phyloP scores from a whole-genome alignment of 1,139 yeast species.

The Yamadazyma siamensis region DNA sequence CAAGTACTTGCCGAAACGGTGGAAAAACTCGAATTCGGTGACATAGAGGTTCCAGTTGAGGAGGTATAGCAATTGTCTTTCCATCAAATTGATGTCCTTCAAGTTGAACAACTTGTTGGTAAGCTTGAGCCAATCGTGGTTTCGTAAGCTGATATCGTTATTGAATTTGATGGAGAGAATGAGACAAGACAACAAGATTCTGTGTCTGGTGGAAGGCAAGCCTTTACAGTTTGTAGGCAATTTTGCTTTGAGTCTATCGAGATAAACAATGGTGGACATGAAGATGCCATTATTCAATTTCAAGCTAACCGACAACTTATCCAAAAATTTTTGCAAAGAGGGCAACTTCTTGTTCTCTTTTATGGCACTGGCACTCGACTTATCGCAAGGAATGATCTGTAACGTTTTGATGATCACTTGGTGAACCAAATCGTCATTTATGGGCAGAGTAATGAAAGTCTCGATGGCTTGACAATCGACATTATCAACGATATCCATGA shows the following conservation, averaged over 20 bases:
- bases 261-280: slow-evolving; percentile 66
- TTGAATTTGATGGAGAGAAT: slow-evolving; percentile 70
- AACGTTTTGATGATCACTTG: slow-evolving; percentile 59
- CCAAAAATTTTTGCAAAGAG: slow-evolving; percentile 70
- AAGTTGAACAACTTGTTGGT: slow-evolving; percentile 68
- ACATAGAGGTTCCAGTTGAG: slow-evolving; percentile 70
- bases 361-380: slow-evolving; percentile 28
- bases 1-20: slow-evolving; percentile 48
- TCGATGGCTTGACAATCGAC: slow-evolving; percentile 51
- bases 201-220: slow-evolving; percentile 72
- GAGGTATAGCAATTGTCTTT: slow-evolving; percentile 65
- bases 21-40: slow-evolving; percentile 49
- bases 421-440: slow-evolving; percentile 64
- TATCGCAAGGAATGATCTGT: slow-evolving; percentile 56
- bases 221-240: slow-evolving; percentile 73
- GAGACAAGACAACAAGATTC: slow-evolving; percentile 70
- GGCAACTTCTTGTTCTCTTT: slow-evolving; percentile 46
- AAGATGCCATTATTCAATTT: slow-evolving; percentile 76
- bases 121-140: slow-evolving; percentile 73
- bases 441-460: slow-evolving; percentile 53
- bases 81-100: slow-evolving; percentile 76
- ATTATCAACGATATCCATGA: slow-evolving; percentile 10
- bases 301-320: slow-evolving; percentile 66
- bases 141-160: slow-evolving; percentile 75
- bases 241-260: slow-evolving; percentile 55